Conservation (phyloP, 257 asterid genomes). For the Petunia axillaris region DNA sequence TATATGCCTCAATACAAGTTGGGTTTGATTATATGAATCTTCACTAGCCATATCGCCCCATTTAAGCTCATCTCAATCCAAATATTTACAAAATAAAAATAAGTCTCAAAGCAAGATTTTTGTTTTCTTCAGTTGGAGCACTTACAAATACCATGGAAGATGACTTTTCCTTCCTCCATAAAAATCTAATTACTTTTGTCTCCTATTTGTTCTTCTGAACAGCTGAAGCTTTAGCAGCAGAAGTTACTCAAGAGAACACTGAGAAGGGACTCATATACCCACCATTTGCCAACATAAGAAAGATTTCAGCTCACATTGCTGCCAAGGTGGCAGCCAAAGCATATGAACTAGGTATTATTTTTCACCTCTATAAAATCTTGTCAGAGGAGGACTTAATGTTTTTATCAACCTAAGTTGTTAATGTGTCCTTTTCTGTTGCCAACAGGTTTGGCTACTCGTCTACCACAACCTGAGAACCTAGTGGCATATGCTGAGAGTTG, state of each 20-base stretch:
- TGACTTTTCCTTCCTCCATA: background rate
- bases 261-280: conserved; percentile 84
- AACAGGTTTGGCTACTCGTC: conserved; percentile 84
- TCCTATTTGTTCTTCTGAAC: conserved; percentile 36
- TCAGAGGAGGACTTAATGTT: background rate
- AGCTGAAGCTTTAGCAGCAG: conserved; percentile 90
- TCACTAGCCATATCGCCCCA: background rate
- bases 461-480: conserved; percentile 73
- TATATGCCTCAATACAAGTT: background rate
- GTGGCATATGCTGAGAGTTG: conserved; percentile 79
- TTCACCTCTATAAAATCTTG: background rate
- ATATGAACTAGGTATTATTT: conserved; percentile 70
- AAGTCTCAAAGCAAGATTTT: too few relatives aligned
- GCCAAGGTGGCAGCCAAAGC: conserved; percentile 91
- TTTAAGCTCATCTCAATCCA: too few relatives aligned
- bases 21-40: background rate
- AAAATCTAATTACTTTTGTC: background rate
- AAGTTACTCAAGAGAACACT: conserved; percentile 73
- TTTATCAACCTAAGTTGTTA: background rate
- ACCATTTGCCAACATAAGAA: conserved; percentile 75
- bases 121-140: too few relatives aligned
- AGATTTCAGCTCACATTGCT: conserved; percentile 90
- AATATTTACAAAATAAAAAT: too few relatives aligned
- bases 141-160: too few relatives aligned
- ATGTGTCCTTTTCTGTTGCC: conserved; percentile 16